Conservation (phyloP, 805 yeast species). For the Ogataea ganodermae region DNA sequence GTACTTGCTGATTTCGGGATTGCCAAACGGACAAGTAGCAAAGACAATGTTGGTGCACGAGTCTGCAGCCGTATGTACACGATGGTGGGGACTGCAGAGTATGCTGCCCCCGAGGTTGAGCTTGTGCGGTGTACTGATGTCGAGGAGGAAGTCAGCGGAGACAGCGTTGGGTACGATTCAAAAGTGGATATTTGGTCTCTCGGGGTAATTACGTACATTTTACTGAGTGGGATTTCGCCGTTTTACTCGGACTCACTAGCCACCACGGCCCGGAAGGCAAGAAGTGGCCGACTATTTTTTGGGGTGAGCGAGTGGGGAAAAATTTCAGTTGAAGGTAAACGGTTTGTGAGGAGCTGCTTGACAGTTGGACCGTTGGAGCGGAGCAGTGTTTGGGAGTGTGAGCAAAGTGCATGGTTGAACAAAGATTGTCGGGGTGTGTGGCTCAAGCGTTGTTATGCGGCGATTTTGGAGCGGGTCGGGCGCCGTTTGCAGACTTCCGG, state of each 20-base stretch:
- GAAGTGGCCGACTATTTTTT: slow-evolving; percentile 43
- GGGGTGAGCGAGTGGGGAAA: slow-evolving; percentile 43
- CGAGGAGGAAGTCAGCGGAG: neutral
- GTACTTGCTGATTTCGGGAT: slow-evolving; percentile 71
- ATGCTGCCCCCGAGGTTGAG: slow-evolving; percentile 72
- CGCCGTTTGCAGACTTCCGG: neutral
- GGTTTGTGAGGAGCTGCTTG: slow-evolving; percentile 45
- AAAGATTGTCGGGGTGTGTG: slow-evolving; percentile 35
- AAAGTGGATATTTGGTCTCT: slow-evolving; percentile 73
- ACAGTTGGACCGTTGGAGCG: slow-evolving; percentile 41
- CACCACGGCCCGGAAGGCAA: slow-evolving; percentile 43
- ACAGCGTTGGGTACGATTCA: slow-evolving; percentile 45
- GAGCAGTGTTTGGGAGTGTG: slow-evolving; percentile 40
- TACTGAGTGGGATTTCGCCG: slow-evolving; percentile 66
- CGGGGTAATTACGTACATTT: slow-evolving; percentile 59
- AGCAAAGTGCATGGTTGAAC: slow-evolving; percentile 51
- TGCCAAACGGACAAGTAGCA: slow-evolving; percentile 29
- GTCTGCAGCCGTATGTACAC: slow-evolving; percentile 28
- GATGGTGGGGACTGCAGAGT: slow-evolving; percentile 56
- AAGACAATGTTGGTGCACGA: neutral
- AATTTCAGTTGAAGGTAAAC: slow-evolving; percentile 45
- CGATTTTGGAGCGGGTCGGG: slow-evolving; percentile 15
- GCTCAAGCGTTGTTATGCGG: slow-evolving; percentile 39
- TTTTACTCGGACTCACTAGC: slow-evolving; percentile 50
- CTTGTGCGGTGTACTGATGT: slow-evolving; percentile 24